phyloP scores from a whole-genome alignment of 441 rosid species.

The Populus trichocarpa region DNA sequence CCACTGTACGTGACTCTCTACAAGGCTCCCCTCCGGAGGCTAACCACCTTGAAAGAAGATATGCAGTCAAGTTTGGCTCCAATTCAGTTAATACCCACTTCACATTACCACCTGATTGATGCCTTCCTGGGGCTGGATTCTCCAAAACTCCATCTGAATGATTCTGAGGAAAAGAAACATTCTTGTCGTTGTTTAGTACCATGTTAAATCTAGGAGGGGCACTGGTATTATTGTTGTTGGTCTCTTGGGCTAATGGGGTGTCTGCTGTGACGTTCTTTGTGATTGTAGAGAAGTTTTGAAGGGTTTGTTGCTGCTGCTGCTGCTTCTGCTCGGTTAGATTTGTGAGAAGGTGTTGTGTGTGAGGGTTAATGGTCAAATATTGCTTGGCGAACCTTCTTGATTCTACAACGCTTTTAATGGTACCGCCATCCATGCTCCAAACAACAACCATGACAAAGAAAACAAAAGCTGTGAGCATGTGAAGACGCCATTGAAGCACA shows the following conservation, averaged over 20 bases:
- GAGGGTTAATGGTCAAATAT: constrained; percentile 17
- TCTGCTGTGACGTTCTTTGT: constrained; percentile 1
- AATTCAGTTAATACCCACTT: constrained; percentile 53
- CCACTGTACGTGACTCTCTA: constrained; percentile 52
- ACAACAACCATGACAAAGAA: constrained; percentile 56
- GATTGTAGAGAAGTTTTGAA: constrained; percentile 22
- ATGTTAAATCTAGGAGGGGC: background rate
- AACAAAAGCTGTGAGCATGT: constrained; percentile 56
- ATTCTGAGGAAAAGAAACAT: constrained; percentile 3
- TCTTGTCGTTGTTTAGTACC: background rate
- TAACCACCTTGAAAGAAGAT: constrained; percentile 58
- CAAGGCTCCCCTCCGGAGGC: constrained; percentile 70
- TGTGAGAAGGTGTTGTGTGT: constrained; percentile 3
- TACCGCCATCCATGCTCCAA: constrained; percentile 74
- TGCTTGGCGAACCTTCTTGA: constrained; percentile 55
- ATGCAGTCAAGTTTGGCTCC: constrained; percentile 46
- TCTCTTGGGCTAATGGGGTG: background rate
- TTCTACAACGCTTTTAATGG: constrained; percentile 44
- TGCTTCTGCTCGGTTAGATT: constrained; percentile 13
- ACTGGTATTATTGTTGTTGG: background rate
- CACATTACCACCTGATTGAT: constrained; percentile 9
- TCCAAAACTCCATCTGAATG: constrained; percentile 7
- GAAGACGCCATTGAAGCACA: constrained; percentile 69
- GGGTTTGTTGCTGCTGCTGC: constrained; percentile 10
- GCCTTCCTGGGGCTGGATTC: background rate